Conservation (phyloP, 2,329 filamentous ascomycete species). For the Stachybotrys echinatus region DNA sequence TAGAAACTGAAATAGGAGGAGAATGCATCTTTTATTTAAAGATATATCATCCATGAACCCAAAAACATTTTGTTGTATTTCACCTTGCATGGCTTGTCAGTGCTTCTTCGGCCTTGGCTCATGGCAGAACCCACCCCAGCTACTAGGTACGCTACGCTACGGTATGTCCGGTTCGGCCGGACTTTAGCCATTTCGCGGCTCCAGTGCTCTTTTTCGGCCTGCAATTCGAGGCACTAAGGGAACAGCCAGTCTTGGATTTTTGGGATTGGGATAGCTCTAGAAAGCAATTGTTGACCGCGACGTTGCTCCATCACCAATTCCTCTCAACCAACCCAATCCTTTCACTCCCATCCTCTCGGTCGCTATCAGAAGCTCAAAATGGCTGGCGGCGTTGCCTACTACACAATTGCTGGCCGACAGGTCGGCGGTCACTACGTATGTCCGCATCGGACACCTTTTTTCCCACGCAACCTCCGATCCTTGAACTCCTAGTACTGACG, state of each 20-base stretch:
- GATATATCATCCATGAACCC: no score
- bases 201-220: constrained; percentile 18
- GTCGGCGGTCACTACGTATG: constrained; percentile 58
- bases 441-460: constrained; percentile 17
- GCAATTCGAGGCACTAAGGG: constrained; percentile 21
- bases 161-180: background rate
- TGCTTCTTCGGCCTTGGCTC: no score
- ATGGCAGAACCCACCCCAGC: background rate
- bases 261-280: constrained; percentile 9
- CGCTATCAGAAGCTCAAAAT: constrained; percentile 21
- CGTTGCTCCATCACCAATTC: constrained; percentile 3
- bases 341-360: constrained; percentile 18
- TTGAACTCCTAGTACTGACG: constrained; percentile 11
- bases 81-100: no score
- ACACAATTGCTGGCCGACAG: constrained; percentile 54
- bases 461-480: background rate
- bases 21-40: no score
- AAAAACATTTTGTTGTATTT: no score
- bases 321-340: constrained; percentile 21
- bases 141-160: background rate
- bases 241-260: constrained; percentile 16
- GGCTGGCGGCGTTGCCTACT: constrained; percentile 36
- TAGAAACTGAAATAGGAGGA: no score
- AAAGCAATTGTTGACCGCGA: background rate
- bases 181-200: background rate